These are phyloP conservation scores for Durusdinium trenchii DNA, from an alignment of 73 alveolate species.

Conservation along the genomic window DNA sequence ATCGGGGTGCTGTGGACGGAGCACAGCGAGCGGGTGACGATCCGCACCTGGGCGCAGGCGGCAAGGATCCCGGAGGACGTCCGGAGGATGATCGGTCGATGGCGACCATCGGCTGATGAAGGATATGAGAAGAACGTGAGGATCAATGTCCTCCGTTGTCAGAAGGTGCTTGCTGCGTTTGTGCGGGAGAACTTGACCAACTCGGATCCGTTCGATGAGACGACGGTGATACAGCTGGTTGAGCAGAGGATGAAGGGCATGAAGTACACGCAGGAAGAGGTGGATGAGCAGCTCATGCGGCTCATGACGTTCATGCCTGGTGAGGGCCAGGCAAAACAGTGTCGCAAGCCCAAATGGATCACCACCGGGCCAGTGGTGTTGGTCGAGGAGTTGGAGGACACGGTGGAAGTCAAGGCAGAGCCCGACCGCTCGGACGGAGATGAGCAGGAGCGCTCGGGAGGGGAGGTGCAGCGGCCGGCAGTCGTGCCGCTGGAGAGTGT, in stretches of 20 bases:
- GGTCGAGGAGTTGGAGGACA: no score
- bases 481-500: no score
- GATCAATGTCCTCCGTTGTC: neutral
- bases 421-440: neutral
- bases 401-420: neutral
- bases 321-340: no score
- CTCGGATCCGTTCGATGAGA: neutral
- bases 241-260: neutral
- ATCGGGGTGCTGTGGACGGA: conserved; percentile 51
- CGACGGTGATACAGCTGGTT: neutral
- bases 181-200: neutral
- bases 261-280: no score
- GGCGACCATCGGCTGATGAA: neutral
- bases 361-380: neutral
- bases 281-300: no score
- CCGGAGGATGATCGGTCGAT: conserved; percentile 13
- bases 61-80: no score
- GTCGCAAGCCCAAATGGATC: no score
- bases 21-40: no score
- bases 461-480: no score
- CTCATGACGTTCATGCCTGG: no score
- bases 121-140: neutral
- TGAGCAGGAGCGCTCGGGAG: no score
- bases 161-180: neutral
- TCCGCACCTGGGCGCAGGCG: no score